These are phyloP conservation scores for Candida chilensis DNA, from an alignment of 805 yeast genomes.

Conservation along the genomic window DNA sequence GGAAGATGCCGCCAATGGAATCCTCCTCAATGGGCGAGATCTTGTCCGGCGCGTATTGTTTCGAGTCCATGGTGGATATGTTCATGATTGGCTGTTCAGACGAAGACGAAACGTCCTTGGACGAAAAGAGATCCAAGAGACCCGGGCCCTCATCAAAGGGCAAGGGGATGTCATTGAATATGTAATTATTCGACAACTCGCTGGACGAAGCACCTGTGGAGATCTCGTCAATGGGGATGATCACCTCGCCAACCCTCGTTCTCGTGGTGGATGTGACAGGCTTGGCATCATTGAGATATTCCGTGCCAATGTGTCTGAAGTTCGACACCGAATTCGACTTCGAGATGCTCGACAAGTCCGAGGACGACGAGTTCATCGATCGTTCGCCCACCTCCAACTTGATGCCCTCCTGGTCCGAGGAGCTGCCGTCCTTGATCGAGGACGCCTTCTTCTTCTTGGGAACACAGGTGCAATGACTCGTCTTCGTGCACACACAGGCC, in stretches of 20 bases:
- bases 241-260: conserved; percentile 24
- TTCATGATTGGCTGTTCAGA: not conserved
- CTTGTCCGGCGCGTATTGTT: too few relatives aligned
- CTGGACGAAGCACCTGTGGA: not conserved
- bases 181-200: too few relatives aligned
- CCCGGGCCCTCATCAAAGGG: conserved; percentile 26
- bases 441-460: conserved; percentile 9
- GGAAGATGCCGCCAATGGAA: conserved; percentile 28
- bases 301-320: conserved; percentile 14
- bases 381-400: too few relatives aligned
- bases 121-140: conserved; percentile 25
- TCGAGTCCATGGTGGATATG: too few relatives aligned
- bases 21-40: conserved; percentile 14
- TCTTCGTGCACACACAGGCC: conserved; percentile 26
- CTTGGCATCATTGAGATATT: conserved; percentile 12
- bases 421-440: too few relatives aligned
- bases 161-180: conserved; percentile 18
- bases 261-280: conserved; percentile 11
- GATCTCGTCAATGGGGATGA: conserved; percentile 22
- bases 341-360: conserved; percentile 1
- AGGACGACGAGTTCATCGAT: not conserved
- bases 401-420: too few relatives aligned
- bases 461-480: conserved; percentile 30
- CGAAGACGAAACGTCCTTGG: conserved; percentile 1
- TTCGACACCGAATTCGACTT: conserved; percentile 1